These are phyloP conservation scores for Trichoderma arundinaceum DNA, from an alignment of 2,329 filamentous ascomycete genomes.

Conservation along the genomic window DNA sequence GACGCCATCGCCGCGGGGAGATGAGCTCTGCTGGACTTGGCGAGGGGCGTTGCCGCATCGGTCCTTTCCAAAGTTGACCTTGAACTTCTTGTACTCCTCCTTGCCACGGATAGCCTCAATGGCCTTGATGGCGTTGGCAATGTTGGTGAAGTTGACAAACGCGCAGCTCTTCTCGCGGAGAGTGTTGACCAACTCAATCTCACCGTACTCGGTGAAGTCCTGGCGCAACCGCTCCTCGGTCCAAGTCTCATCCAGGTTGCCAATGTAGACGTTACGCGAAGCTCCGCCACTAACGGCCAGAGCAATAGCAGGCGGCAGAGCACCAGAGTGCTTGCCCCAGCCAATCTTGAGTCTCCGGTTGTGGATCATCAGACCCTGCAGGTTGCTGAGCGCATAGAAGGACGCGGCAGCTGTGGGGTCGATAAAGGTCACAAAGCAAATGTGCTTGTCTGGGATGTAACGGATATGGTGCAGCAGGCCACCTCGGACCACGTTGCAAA, in stretches of 20 bases:
- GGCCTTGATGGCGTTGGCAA: slow-evolving; percentile 98
- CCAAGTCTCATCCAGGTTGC: slow-evolving; percentile 97
- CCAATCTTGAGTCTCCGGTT: slow-evolving; percentile 97
- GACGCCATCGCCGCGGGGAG: slow-evolving; percentile 67
- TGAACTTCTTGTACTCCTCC: slow-evolving; percentile 97
- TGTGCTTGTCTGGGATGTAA: slow-evolving; percentile 99
- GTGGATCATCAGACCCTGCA: slow-evolving; percentile 98
- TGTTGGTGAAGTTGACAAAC: slow-evolving; percentile 99
- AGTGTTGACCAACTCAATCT: slow-evolving; percentile 97
- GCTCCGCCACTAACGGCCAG: slow-evolving; percentile 95
- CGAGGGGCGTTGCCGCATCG: slow-evolving; percentile 95
- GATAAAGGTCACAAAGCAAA: slow-evolving; percentile 99
- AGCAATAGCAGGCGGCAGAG: slow-evolving; percentile 92
- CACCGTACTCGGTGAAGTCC: slow-evolving; percentile 96
- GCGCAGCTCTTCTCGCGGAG: slow-evolving; percentile 98
- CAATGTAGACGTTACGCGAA: slow-evolving; percentile 98
- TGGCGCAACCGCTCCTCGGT: slow-evolving; percentile 93
- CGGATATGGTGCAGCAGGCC: slow-evolving; percentile 96
- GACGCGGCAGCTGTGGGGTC: slow-evolving; percentile 96
- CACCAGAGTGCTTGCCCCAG: slow-evolving; percentile 98
- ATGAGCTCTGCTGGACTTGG: slow-evolving; percentile 74
- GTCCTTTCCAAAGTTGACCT: slow-evolving; percentile 99
- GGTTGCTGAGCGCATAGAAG: slow-evolving; percentile 96
- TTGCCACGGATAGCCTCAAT: slow-evolving; percentile 94
- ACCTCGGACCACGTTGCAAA: slow-evolving; percentile 97